Evolutionary conservation across 176 grass and related monocot species (phyloP), one percentile per base, ranked within the genome.

Genomic region (Eleusine indica): DNA sequence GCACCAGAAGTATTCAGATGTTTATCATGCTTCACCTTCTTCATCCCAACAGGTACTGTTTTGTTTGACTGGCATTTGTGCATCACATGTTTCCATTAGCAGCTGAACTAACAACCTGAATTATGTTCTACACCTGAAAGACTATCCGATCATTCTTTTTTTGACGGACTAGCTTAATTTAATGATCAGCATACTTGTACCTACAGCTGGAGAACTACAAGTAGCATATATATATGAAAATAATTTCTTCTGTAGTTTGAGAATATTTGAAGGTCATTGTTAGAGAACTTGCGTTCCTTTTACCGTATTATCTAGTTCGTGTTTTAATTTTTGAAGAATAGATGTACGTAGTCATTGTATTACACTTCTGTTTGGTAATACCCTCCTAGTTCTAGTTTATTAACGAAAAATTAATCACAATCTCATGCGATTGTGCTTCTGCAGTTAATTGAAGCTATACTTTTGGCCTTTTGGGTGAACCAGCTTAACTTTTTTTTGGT

Each of bases 21-120:
- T 40, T 90, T 98, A 78, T 91, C 93, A 78, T 98, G 96, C 87
- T 94, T 95, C 53, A 87, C 85, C 41, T 99, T 96, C 83, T 96
- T 99, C 86, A 89, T 90, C 66, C 93, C 89, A 81, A 89, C 85
- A 92, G 96, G 96, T 99, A 87, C 85, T 21, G 12, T 81, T 83
- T 42, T 18, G 11, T 80, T 85, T 41, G 28, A 12, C 12, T 61
- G 66, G 13, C 10, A 35, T 75, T 32, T 13, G 19, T 14, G 11
- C 40, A 81, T 74, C 30, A 44, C 58, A 64, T 40, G 37, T 39
- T 5, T 74, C 56, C 57, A 41, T 65, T 35, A 35, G 32, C 67
- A 7, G 10, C 8, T 77, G 35, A 61, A 70, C 29, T 76, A 77
- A 69, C 17, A 47, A 29, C 6, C n/a, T 47, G 37, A 77, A 32